Conservation (phyloP, 768 basidiomycete genomes). For the Boletus sp. region DNA sequence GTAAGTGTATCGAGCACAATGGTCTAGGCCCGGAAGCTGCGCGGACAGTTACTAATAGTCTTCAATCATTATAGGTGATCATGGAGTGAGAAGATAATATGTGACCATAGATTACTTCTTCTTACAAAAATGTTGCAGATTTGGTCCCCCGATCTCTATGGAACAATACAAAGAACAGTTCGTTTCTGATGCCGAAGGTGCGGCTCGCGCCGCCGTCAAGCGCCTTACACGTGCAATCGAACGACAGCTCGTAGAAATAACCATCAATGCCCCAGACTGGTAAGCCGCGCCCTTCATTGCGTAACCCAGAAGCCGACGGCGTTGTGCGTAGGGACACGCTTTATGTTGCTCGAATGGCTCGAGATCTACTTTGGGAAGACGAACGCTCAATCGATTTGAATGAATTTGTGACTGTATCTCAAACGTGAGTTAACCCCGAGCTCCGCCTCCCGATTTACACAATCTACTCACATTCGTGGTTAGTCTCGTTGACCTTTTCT, state of each 20-base stretch:
- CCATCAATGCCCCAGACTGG: conserved; percentile 95
- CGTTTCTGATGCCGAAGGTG: conserved; percentile 63
- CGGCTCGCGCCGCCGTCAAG: conserved; percentile 80
- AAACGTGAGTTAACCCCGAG: conserved; percentile 66
- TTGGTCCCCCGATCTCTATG: conserved; percentile 77
- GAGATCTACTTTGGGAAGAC: conserved; percentile 89
- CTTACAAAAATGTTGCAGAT: conserved; percentile 47
- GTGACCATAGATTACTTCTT: conserved; percentile 4
- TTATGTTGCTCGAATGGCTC: conserved; percentile 87
- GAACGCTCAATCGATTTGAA: conserved; percentile 74
- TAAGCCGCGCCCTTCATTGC: conserved; percentile 39
- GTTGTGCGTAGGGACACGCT: conserved; percentile 73
- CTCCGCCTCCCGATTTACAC: conserved; percentile 15
- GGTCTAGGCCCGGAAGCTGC: background rate
- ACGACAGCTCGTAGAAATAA: conserved; percentile 65
- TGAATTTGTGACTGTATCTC: conserved; percentile 81
- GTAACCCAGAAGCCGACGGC: conserved; percentile 17
- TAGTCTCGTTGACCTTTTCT: conserved; percentile 88
- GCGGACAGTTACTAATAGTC: conserved; percentile 13
- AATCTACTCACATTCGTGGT: conserved; percentile 25
- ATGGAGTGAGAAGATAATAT: conserved; percentile 57
- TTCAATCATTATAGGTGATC: conserved; percentile 50
- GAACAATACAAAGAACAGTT: conserved; percentile 77
- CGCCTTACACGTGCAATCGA: conserved; percentile 76
- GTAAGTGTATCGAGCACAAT: conserved; percentile 51